Percentiles rank a stretch among this genome's conserved stretches.
Evolutionary conservation across 2,329 filamentous ascomycete genomes (phyloP).

Genomic region (Ophiostoma quercus): DNA sequence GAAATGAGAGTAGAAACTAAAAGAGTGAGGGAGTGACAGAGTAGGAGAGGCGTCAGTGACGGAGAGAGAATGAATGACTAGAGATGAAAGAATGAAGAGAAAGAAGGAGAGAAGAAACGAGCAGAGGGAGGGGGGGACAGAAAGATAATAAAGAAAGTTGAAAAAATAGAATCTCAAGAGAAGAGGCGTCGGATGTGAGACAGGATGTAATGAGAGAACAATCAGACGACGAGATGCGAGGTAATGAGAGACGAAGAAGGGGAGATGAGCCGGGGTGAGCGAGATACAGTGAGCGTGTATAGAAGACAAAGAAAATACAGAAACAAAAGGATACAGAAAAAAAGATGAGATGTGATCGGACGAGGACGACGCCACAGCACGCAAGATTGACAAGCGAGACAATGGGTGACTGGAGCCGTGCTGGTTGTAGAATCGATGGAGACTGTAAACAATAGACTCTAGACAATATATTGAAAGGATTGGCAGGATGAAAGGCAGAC

Average conservation of each 20-base stretch:
- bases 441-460: neutral
- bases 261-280: conserved; percentile 7
- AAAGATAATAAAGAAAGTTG: conserved; percentile 23
- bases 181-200: conserved; percentile 13
- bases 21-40: neutral
- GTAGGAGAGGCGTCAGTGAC: neutral
- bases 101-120: neutral
- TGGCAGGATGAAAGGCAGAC: neutral
- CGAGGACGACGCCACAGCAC: conserved; percentile 17
- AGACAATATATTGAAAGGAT: neutral
- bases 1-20: neutral
- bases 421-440: neutral
- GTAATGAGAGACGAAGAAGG: conserved; percentile 1
- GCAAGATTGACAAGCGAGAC: conserved; percentile 6
- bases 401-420: neutral
- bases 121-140: neutral
- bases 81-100: neutral
- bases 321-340: neutral
- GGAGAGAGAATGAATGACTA: neutral
- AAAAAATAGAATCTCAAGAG: conserved; percentile 15
- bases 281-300: neutral
- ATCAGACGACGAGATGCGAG: neutral
- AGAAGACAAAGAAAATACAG: no score
- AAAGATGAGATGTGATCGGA: conserved; percentile 11
- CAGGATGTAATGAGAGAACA: neutral